Conservation (phyloP, 78 protist genomes). For the Anaeramoeba flamelloides region DNA sequence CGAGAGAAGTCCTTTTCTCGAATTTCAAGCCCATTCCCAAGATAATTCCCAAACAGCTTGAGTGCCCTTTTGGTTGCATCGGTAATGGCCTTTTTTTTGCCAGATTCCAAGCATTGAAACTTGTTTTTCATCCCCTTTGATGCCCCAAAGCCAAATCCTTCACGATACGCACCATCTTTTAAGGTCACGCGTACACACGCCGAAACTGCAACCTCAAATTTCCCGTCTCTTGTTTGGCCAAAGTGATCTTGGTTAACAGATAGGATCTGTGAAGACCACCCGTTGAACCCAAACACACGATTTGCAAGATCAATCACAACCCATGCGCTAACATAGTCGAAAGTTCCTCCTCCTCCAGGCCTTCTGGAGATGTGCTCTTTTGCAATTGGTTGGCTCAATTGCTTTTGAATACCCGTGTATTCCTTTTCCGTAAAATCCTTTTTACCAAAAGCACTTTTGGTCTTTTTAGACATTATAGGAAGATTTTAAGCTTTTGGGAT, state of each 20-base stretch:
- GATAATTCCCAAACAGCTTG: constrained; percentile 41
- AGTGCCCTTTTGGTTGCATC: constrained; percentile 54
- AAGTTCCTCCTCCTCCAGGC: not conserved
- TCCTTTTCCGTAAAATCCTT: not conserved
- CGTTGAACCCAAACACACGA: constrained; percentile 43
- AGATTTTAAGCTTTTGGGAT: too few relatives aligned
- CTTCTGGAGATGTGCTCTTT: not conserved
- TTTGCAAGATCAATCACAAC: constrained; percentile 47
- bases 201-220: constrained; percentile 16
- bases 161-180: constrained; percentile 51
- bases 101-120: constrained; percentile 41
- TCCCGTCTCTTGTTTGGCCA: not conserved
- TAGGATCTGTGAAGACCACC: constrained; percentile 38
- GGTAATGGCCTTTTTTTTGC: constrained; percentile 56
- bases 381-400: not conserved
- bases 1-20: too few relatives aligned
- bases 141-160: constrained; percentile 52
- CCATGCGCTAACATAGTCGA: constrained; percentile 41
- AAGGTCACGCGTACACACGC: constrained; percentile 33
- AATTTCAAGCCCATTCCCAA: constrained; percentile 34
- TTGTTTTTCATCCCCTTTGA: constrained; percentile 9
- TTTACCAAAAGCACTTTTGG: not conserved
- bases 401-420: not conserved
- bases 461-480: too few relatives aligned
- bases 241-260: constrained; percentile 21